Evolutionary conservation across 2,329 filamentous ascomycete species (phyloP), one percentile per base, ranked within the genome.

Genomic region (Claviceps spartinae): DNA sequence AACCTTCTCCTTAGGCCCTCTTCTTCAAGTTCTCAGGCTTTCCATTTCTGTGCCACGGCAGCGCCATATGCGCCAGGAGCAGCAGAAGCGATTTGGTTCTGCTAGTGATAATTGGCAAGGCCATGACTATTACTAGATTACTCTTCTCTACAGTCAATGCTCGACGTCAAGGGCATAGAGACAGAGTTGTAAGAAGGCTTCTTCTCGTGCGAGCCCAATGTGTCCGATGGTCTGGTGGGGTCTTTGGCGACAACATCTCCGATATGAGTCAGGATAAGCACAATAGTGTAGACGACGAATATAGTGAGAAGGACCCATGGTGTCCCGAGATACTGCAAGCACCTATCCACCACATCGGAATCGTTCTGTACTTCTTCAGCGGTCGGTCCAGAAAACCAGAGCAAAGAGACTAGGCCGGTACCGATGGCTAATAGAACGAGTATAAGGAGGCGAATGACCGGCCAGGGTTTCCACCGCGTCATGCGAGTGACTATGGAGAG

Each of bases 251-350:
- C 61, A 36, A 38, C 34, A 6, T 38, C 52, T n/a, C 61, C 61
- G 41, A 66, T 52, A 22, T 68, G 66, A 2, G 66, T 67, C 36
- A 68, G 49, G 30, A 63, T 16, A n/a, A 68, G 59, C 37, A 67
- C 59, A 26, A 58, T 3, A 20, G 65, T 53, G 63, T 63, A 68
- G 36, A 72, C 57, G 26, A 68, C 52, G 8, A 60, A 63, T 34
- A 69, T 62, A 3, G 60, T 60, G 7, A 65, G 65, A 14, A 68
- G 49, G 16, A 66, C 60, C 67, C 64, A 67, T 8, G 61, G 51
- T 8, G 59, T 62, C 8, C 38, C 37, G 34, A 66, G 56, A 47
- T 60, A 69, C 4, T 50, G 48, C 1, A 24, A n/a, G 13, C 55
- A 45, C 9, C 48, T 18, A 5, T 57, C 52, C 2, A 30, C 9